A percentile compares a stretch with the other conserved stretches of the same genome.
Evolutionary conservation across 345 rosid genomes (phyloP).

Genomic region (Combretum micranthum): DNA sequence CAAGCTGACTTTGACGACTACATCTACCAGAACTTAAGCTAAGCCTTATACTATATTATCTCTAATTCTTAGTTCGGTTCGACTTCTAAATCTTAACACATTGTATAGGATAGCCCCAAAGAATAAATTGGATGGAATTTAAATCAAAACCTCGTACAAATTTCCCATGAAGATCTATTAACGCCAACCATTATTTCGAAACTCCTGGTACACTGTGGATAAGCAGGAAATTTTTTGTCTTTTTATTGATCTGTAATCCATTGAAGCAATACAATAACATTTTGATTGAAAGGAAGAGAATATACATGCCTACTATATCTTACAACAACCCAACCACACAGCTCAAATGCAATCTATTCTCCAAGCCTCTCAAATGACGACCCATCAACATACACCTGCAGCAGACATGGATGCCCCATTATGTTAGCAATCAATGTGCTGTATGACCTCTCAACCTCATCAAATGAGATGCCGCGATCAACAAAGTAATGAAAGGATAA

Average conservation of each 20-base stretch:
- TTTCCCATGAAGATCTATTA: background rate
- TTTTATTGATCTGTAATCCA: background rate
- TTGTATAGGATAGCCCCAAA: too few species aligned
- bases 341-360: slow-evolving; percentile 80
- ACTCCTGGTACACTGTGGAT: background rate
- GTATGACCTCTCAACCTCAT: too few species aligned
- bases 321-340: slow-evolving; percentile 88
- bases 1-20: too few species aligned
- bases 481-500: slow-evolving; percentile 5
- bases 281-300: slow-evolving; percentile 22
- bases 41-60: too few species aligned
- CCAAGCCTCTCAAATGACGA: slow-evolving; percentile 93
- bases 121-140: background rate
- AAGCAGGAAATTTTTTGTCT: too few species aligned
- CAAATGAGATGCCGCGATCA: background rate
- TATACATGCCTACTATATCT: slow-evolving; percentile 37
- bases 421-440: background rate
- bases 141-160: background rate
- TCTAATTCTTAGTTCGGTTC: too few species aligned
- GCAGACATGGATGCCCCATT: slow-evolving; percentile 1
- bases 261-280: background rate
- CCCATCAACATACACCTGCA: slow-evolving; percentile 93
- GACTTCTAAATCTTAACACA: too few species aligned
- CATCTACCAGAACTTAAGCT: too few species aligned
- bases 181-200: background rate